A percentile compares a stretch with the other conserved stretches of the same genome.
Evolutionary conservation across 2,329 filamentous ascomycete species (phyloP).

Genomic region (Reticulascus tulasneorum): DNA sequence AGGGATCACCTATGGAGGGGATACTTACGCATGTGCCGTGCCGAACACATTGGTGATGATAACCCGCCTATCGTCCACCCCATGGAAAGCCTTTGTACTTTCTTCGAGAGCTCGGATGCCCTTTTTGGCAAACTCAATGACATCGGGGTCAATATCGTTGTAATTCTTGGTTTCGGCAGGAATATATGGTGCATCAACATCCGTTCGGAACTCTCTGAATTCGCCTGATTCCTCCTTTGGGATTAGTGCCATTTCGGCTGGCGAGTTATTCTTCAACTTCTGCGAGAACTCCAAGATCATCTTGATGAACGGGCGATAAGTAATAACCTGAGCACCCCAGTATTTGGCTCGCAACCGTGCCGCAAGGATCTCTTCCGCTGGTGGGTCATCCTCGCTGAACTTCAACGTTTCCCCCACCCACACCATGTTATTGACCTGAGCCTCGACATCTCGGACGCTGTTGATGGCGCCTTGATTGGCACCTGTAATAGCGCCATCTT

Average conservation of each 20-base stretch:
- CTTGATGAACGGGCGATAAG: constrained; percentile 71
- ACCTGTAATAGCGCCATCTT: no score
- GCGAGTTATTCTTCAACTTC: constrained; percentile 29
- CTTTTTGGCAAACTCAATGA: constrained; percentile 52
- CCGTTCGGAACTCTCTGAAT: constrained; percentile 31
- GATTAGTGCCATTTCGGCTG: constrained; percentile 12
- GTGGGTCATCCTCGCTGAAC: constrained; percentile 65
- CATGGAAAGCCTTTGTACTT: constrained; percentile 79
- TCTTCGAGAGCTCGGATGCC: constrained; percentile 74
- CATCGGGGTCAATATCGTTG: constrained; percentile 37
- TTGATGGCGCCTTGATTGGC: constrained; percentile 31
- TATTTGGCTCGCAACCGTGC: constrained; percentile 90
- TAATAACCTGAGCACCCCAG: constrained; percentile 87
- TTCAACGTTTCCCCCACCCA: constrained; percentile 47
- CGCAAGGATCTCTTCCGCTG: constrained; percentile 70
- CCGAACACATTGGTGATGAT: constrained; percentile 96
- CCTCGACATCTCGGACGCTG: constrained; percentile 33
- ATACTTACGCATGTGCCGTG: constrained; percentile 87
- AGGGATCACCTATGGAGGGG: no score
- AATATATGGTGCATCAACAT: constrained; percentile 32
- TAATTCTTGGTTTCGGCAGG: constrained; percentile 22
- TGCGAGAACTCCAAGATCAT: constrained; percentile 49
- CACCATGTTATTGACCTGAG: constrained; percentile 22
- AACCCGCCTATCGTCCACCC: constrained; percentile 58
- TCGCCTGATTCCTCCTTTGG: no score